Conservation (phyloP, 2,329 filamentous ascomycete genomes). For the Phyllosticta paracitricarpa region DNA sequence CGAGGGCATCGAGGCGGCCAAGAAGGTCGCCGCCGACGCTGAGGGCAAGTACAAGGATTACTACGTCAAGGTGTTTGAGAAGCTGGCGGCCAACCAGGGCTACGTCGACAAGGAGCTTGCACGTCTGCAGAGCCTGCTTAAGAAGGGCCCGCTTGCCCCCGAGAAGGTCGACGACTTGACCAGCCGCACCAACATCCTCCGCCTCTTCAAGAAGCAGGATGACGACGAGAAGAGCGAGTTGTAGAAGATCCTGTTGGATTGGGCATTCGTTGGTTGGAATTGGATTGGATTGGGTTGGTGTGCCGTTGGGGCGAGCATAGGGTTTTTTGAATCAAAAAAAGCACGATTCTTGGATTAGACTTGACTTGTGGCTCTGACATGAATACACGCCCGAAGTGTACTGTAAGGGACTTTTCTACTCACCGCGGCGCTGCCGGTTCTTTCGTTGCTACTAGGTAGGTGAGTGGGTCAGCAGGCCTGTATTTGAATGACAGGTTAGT, state of each 20-base stretch:
- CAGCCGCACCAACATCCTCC: constrained; percentile 78
- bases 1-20: constrained; percentile 59
- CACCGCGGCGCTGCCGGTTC: too few species aligned
- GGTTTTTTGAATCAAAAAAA: too few species aligned
- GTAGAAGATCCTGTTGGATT: constrained; percentile 30
- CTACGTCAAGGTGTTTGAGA: constrained; percentile 85
- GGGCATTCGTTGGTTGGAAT: too few species aligned
- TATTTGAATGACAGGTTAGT: too few species aligned
- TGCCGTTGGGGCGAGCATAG: too few species aligned
- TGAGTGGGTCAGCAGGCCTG: too few species aligned
- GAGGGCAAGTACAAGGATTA: constrained; percentile 76
- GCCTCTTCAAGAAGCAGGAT: constrained; percentile 56
- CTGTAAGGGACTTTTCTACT: too few species aligned
- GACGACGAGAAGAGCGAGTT: constrained; percentile 58
- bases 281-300: too few species aligned
- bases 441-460: too few species aligned
- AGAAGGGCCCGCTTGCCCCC: constrained; percentile 75
- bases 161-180: constrained; percentile 84
- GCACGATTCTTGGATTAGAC: too few species aligned
- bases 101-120: constrained; percentile 80
- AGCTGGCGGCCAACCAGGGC: constrained; percentile 65
- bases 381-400: too few species aligned
- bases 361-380: too few species aligned
- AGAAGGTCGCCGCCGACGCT: constrained; percentile 48
- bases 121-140: constrained; percentile 67